Conservation (phyloP, 2,329 filamentous ascomycete species). For the Colletotrichum cereale region DNA sequence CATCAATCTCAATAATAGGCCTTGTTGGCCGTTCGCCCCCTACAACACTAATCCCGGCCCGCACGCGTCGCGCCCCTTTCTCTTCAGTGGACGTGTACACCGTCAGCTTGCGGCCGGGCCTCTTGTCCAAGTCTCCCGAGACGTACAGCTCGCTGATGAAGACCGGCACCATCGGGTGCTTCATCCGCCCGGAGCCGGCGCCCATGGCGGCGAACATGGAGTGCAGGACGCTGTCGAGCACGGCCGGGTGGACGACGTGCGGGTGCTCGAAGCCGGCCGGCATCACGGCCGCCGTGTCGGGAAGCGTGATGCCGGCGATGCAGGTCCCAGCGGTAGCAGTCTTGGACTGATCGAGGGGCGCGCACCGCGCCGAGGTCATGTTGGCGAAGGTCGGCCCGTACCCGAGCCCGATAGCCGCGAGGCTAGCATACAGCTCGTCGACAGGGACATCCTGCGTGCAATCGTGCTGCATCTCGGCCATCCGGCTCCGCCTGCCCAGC, state of each 20-base stretch:
- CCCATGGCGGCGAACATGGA: conserved; percentile 7
- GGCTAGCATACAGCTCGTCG: conserved; percentile 25
- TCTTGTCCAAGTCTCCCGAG: conserved; percentile 3
- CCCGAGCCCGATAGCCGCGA: conserved; percentile 28
- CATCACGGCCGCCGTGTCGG: conserved; percentile 4
- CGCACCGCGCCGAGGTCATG: neutral
- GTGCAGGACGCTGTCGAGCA: conserved; percentile 20
- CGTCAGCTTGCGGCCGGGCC: conserved; percentile 2
- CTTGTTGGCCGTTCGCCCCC: conserved; percentile 3
- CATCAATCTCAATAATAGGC: neutral
- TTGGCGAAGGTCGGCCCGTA: conserved; percentile 35
- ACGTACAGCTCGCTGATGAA: conserved; percentile 19
- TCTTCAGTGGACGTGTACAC: conserved; percentile 18
- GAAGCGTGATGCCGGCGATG: neutral
- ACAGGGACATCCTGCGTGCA: neutral
- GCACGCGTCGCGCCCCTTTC: conserved; percentile 1
- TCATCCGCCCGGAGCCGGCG: neutral
- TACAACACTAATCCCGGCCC: neutral
- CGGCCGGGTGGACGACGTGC: conserved; percentile 16
- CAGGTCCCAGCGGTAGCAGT: neutral
- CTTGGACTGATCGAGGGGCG: neutral
- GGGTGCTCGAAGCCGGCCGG: conserved; percentile 7
- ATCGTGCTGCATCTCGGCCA: neutral
- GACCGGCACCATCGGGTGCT: conserved; percentile 16
- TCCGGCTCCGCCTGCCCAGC: neutral